Conservation (phyloP, 2,329 filamentous ascomycete genomes). For the Neopestalotiopsis clavispora region DNA sequence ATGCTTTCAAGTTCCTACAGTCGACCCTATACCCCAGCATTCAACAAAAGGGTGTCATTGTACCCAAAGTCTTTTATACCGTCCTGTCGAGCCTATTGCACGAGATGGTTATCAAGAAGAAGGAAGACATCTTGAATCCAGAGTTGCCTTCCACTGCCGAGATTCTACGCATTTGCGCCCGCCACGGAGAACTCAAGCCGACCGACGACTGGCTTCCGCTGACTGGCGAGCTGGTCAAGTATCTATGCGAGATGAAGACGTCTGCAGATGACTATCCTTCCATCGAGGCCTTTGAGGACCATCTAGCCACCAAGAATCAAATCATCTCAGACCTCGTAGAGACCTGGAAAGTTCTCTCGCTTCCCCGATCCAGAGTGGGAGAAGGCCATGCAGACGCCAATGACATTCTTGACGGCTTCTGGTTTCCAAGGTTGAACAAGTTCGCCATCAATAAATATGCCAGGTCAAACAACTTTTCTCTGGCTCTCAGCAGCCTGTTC, state of each 20-base stretch:
- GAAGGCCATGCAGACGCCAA: constrained; percentile 16
- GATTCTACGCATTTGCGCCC: constrained; percentile 41
- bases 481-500: constrained; percentile 40
- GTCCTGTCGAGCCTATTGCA: constrained; percentile 35
- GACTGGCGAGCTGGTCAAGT: constrained; percentile 38
- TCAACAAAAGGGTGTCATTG: constrained; percentile 23
- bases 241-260: constrained; percentile 34
- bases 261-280: constrained; percentile 30
- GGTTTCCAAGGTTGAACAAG: constrained; percentile 33
- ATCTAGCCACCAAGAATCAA: constrained; percentile 34
- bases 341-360: constrained; percentile 45
- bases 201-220: constrained; percentile 38
- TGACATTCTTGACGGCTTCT: constrained; percentile 32
- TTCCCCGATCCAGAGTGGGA: constrained; percentile 30
- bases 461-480: constrained; percentile 27
- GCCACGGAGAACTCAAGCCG: constrained; percentile 39
- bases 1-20: constrained; percentile 31
- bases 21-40: constrained; percentile 37
- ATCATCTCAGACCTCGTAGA: constrained; percentile 45
- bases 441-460: constrained; percentile 25
- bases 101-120: constrained; percentile 38
- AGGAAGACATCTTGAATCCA: constrained; percentile 32
- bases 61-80: constrained; percentile 37
- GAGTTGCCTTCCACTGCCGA: constrained; percentile 42
- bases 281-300: constrained; percentile 32